Conservation (phyloP, 208 protist genomes). For the Acanthamoeba quina region DNA sequence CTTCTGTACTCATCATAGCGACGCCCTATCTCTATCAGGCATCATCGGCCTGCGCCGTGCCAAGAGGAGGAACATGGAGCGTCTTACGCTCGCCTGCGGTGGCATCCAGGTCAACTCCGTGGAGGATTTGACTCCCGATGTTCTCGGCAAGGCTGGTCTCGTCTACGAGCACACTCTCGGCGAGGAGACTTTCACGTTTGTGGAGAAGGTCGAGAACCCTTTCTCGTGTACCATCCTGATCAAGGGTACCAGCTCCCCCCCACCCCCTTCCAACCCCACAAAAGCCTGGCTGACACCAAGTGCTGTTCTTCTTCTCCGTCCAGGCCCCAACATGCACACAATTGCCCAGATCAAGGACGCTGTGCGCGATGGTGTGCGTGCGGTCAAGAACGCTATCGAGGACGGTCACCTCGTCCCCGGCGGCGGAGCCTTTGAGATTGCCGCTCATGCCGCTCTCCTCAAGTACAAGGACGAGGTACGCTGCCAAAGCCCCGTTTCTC, state of each 20-base stretch:
- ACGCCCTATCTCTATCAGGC: slow-evolving; percentile 64
- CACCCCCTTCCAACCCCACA: not conserved
- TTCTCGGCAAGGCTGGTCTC: slow-evolving; percentile 97
- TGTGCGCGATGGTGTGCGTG: slow-evolving; percentile 98
- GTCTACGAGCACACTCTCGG: slow-evolving; percentile 98
- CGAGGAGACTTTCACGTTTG: slow-evolving; percentile 99
- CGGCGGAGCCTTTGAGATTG: slow-evolving; percentile 98
- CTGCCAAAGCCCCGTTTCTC: slow-evolving; percentile 2
- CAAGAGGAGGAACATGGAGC: slow-evolving; percentile 99
- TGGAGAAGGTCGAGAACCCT: slow-evolving; percentile 98
- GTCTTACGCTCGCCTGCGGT: slow-evolving; percentile 97
- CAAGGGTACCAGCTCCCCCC: slow-evolving; percentile 90
- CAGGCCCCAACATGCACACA: slow-evolving; percentile 98
- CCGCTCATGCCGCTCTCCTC: slow-evolving; percentile 95
- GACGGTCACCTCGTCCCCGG: slow-evolving; percentile 96
- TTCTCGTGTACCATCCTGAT: slow-evolving; percentile 99
- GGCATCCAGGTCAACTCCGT: slow-evolving; percentile 97
- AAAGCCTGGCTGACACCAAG: not conserved
- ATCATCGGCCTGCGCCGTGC: slow-evolving; percentile 99
- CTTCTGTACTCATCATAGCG: slow-evolving; percentile 23
- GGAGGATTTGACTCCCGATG: slow-evolving; percentile 96
- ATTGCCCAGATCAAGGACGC: slow-evolving; percentile 99
- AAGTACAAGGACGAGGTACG: slow-evolving; percentile 87
- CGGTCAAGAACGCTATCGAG: slow-evolving; percentile 99
- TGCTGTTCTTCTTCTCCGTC: not conserved